Conservation (phyloP, 2,329 filamentous ascomycete genomes). For the Sporothrix phasma region DNA sequence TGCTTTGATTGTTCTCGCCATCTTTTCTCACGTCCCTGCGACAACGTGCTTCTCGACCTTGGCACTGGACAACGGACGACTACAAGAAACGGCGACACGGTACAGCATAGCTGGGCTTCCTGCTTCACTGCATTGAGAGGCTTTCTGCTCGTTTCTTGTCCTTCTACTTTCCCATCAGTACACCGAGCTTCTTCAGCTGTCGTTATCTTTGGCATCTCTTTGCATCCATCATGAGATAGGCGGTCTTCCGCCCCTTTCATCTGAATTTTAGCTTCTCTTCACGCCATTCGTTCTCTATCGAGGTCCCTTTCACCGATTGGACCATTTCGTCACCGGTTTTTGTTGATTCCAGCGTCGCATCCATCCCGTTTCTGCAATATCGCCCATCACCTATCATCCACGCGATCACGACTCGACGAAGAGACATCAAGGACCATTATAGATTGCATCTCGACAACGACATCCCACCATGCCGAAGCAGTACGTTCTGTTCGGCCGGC, state of each 20-base stretch:
- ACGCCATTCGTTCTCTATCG: not conserved
- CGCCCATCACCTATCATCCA: not conserved
- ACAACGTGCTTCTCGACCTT: not conserved
- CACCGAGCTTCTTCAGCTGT: not conserved
- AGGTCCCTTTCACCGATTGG: not conserved
- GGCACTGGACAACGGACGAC: not conserved
- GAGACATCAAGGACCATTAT: not conserved
- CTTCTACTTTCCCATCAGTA: not conserved
- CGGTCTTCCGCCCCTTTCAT: not conserved
- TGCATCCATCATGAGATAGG: conserved; percentile 11
- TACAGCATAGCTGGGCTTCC: not conserved
- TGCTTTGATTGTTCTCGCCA: not conserved
- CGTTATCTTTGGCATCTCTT: not conserved
- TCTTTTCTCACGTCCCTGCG: not conserved
- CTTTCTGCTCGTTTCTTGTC: not conserved
- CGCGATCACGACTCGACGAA: not conserved
- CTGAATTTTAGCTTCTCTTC: conserved; percentile 1
- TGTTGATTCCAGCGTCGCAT: not conserved
- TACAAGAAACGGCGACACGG: not conserved
- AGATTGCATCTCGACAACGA: not conserved
- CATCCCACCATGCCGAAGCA: conserved; percentile 35
- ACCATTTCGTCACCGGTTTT: not conserved
- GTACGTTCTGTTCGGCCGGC: conserved; percentile 37
- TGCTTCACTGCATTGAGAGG: not conserved
- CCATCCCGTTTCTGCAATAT: not conserved